Base-by-base conservation (phyloP, 2,329 filamentous ascomycete species). In the Talaromyces marneffei region DNA sequence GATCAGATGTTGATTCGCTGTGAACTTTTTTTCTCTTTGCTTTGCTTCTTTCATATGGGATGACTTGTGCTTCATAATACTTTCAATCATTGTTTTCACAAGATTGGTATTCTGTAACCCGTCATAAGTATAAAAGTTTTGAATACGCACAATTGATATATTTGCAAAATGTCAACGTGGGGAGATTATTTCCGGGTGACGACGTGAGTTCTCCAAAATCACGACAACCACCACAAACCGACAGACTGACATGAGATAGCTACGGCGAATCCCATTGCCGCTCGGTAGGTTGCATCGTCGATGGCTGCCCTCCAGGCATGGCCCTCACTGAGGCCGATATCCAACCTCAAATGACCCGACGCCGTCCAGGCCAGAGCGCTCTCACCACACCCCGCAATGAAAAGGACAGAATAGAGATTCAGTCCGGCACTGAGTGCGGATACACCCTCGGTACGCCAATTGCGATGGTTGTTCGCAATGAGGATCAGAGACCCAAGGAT, bases 361-460 rank as follows among this genome's bases (percentile, higher is more conserved):
- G 93, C 64, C 85, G 93, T 63, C 93, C 93, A 4, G 93, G 93
- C 48, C 93, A 99, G 78, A 91, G 87, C 68, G 86, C 87, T 65
- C 89, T 97, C 70, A 96, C 92, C 2, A 97, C 94, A 1, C 93
- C 93, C 18, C 86, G 94, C 68, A 86, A 97, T 75, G 93, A 97
- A 78, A 93, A 93, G 76, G 94, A 97, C 76, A 82, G 83, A 55
- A 92, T 97, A 25, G 85, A 92, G 70, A 97, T 97, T 69, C 91
- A 96, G 77, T 96, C 91, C 2, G 93, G 93, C 55, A 93, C 89
- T 53, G 94, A 97, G 76, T 90, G 90, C 70, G 93, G 94, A 50
- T 80, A 93, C 67, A 96, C 92, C 4, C 81, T 97, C 57, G 93
- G 94, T 57, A 96, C 92, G 2, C 94, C 93, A 1, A 96, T 97